Evolutionary conservation across 1,284 basidiomycete genomes (phyloP).

Genomic region (Rhodotorula sp.): DNA sequence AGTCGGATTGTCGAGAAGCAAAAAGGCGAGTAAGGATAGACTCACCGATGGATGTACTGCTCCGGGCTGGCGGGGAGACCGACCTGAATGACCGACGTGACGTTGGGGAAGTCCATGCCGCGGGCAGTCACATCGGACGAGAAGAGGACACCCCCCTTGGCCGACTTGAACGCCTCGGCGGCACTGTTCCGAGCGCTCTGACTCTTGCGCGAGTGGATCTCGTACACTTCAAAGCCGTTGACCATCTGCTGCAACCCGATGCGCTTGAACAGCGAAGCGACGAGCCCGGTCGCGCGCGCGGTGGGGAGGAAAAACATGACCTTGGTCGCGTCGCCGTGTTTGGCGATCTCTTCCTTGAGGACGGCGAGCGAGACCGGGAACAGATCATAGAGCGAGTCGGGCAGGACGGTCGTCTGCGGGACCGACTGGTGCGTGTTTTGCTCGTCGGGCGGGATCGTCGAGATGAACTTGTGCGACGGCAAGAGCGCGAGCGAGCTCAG

Average conservation of each 20-base stretch:
- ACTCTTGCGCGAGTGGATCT: conserved; percentile 56
- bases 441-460: conserved; percentile 62
- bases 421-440: conserved; percentile 67
- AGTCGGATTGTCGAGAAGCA: too few relatives aligned
- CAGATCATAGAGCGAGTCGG: conserved; percentile 52
- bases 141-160: conserved; percentile 64
- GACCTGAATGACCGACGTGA: conserved; percentile 61
- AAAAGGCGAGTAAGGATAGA: too few relatives aligned
- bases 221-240: conserved; percentile 35
- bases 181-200: conserved; percentile 56
- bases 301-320: conserved; percentile 67
- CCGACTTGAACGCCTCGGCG: conserved; percentile 58
- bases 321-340: conserved; percentile 47
- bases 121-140: conserved; percentile 88
- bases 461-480: conserved; percentile 60
- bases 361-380: conserved; percentile 53
- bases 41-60: conserved; percentile 49
- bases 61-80: conserved; percentile 52
- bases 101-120: conserved; percentile 73
- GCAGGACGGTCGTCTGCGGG: conserved; percentile 57
- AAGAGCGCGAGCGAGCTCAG: conserved; percentile 56
- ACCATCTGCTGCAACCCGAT: conserved; percentile 11
- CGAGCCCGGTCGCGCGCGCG: conserved; percentile 61
- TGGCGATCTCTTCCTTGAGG: conserved; percentile 49
- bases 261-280: conserved; percentile 55